Evolutionary conservation across 352 stramenopile genomes (phyloP).

Genomic region (Pilasporangium apinafurcum): DNA sequence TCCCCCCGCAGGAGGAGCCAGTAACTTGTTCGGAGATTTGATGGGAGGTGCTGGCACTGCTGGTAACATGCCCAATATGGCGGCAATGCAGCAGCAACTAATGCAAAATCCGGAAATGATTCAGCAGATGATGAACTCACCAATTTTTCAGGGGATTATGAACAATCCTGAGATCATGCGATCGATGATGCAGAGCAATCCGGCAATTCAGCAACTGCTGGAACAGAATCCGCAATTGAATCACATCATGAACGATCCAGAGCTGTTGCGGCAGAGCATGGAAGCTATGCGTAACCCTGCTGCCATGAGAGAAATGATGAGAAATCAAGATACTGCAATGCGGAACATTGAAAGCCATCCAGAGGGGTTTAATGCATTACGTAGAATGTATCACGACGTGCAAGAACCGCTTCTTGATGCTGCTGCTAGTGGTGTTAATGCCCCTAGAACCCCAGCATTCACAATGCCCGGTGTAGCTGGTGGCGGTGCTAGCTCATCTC

Average conservation of each 20-base stretch:
- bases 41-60: conserved; percentile 16
- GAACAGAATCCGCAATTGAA: conserved; percentile 95
- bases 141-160: conserved; percentile 91
- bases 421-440: conserved; percentile 36
- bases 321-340: conserved; percentile 96
- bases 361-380: conserved; percentile 96
- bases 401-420: conserved; percentile 96
- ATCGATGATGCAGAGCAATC: conserved; percentile 94
- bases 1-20: conserved; percentile 11
- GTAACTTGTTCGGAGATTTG: conserved; percentile 56
- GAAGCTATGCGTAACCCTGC: conserved; percentile 96
- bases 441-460: conserved; percentile 56
- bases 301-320: conserved; percentile 96
- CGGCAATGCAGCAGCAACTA: conserved; percentile 84
- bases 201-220: conserved; percentile 92
- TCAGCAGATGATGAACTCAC: conserved; percentile 85
- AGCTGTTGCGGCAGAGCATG: conserved; percentile 93
- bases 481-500: conserved; percentile 15
- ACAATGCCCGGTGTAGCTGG: conserved; percentile 79
- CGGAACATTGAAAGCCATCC: conserved; percentile 97
- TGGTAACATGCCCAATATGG: conserved; percentile 55
- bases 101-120: conserved; percentile 88
- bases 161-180: conserved; percentile 96
- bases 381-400: conserved; percentile 91
- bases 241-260: conserved; percentile 94